Evolutionary conservation across 176 grass and related monocot species (phyloP).

Genomic region (Cenchrus americanus): DNA sequence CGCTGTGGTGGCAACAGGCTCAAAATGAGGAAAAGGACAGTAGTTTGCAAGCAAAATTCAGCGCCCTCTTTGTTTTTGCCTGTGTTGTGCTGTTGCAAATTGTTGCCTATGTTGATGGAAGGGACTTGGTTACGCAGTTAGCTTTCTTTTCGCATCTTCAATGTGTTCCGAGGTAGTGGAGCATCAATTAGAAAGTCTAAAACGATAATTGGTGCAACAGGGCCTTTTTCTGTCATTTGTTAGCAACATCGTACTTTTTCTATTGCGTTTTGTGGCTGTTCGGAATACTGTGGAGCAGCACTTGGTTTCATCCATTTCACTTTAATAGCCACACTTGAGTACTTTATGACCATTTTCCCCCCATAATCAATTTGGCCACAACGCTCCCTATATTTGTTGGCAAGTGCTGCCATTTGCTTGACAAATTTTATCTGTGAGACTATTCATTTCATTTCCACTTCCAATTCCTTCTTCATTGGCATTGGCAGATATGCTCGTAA

Average conservation of each 20-base stretch:
- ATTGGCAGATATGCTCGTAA: conserved; percentile 74
- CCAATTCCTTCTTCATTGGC: conserved; percentile 34
- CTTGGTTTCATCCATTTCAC: conserved; percentile 21
- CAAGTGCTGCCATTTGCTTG: conserved; percentile 3
- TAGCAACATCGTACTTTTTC: conserved; percentile 20
- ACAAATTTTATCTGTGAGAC: conserved; percentile 16
- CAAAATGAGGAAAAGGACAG: conserved; percentile 26
- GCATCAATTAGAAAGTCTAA: conserved; percentile 29
- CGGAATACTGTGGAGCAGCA: conserved; percentile 10
- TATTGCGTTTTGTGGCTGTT: conserved; percentile 17
- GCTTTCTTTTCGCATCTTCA: conserved; percentile 13
- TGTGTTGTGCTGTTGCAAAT: neutral
- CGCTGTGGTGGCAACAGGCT: neutral
- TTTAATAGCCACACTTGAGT: conserved; percentile 14
- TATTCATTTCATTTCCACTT: neutral
- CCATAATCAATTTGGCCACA: neutral
- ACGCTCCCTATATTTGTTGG: neutral
- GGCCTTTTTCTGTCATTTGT: conserved; percentile 30
- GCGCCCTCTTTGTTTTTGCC: neutral
- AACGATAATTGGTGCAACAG: conserved; percentile 26
- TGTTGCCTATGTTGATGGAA: conserved; percentile 14
- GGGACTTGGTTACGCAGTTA: neutral
- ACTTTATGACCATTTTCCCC: conserved; percentile 17
- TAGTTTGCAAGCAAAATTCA: conserved; percentile 49
- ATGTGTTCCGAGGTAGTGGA: conserved; percentile 32